Evolutionary conservation across 2,329 filamentous ascomycete species (phyloP).

Genomic region (Leptographium procerum): DNA sequence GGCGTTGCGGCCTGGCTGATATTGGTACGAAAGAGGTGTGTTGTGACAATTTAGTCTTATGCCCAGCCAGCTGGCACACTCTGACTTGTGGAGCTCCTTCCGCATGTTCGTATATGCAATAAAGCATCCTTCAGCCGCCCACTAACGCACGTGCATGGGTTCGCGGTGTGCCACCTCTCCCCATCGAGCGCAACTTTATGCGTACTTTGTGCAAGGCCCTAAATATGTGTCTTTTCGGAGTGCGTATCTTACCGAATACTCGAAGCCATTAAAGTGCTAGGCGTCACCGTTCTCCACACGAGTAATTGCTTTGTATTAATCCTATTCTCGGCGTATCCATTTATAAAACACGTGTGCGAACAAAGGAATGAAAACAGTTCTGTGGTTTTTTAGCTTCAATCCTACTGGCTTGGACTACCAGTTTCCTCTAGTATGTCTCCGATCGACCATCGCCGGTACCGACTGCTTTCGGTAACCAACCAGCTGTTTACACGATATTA

Average conservation of each 20-base stretch:
- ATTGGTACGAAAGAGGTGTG: no score
- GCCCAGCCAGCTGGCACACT: background rate
- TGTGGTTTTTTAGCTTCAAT: background rate
- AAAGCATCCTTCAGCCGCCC: background rate
- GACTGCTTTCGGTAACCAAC: background rate
- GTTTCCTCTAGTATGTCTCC: background rate
- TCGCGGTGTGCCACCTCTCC: background rate
- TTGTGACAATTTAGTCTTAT: background rate
- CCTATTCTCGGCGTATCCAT: no score
- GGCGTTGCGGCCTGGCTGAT: no score
- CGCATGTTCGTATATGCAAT: background rate
- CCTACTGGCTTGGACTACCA: background rate
- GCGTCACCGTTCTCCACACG: no score
- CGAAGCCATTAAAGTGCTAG: no score
- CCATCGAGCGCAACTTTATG: background rate
- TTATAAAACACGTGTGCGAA: no score
- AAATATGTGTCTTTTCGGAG: no score
- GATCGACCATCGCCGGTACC: background rate
- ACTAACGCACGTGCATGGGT: background rate
- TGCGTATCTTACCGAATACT: no score
- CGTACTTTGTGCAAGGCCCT: background rate
- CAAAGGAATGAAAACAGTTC: no score
- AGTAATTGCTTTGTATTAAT: no score
- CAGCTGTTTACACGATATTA: background rate
- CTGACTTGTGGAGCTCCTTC: background rate